Evolutionary conservation across 176 grass and related monocot genomes (phyloP).

Genomic region (Alloteropsis semialata): DNA sequence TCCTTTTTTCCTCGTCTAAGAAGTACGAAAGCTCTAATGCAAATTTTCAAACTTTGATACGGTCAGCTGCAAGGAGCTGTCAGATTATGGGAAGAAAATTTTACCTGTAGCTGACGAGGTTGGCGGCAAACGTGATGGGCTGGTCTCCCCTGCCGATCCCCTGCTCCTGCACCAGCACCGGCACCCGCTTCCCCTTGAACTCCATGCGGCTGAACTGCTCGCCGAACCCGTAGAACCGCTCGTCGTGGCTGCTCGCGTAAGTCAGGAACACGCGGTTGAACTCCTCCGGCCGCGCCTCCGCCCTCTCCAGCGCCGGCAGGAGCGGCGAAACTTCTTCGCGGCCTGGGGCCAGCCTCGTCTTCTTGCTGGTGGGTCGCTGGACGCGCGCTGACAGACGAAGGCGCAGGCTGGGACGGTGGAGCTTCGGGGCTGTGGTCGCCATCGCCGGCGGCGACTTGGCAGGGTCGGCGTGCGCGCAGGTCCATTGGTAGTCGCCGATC

Average conservation of each 20-base stretch:
- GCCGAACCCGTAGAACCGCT: constrained; percentile 85
- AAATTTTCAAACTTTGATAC: not conserved
- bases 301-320: not conserved
- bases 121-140: constrained; percentile 89
- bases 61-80: not conserved
- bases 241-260: constrained; percentile 59
- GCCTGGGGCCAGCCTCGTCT: not conserved
- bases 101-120: constrained; percentile 90
- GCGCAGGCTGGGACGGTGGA: constrained; percentile 22
- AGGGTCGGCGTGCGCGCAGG: constrained; percentile 11
- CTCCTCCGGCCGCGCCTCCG: constrained; percentile 22
- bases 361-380: constrained; percentile 15
- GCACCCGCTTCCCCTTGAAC: constrained; percentile 82
- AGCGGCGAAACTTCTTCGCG: constrained; percentile 25
- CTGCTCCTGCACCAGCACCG: constrained; percentile 91
- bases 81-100: too few relatives aligned
- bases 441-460: not conserved
- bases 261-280: constrained; percentile 79
- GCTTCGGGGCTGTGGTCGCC: not conserved
- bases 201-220: constrained; percentile 93
- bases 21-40: not conserved
- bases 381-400: constrained; percentile 16
- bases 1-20: not conserved
- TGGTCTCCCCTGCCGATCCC: constrained; percentile 95
- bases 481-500: constrained; percentile 63